Percentiles rank a stretch among this genome's conserved stretches.
Evolutionary conservation across 2,329 filamentous ascomycete genomes (phyloP).

Genomic region (Aspergillus glaucus): DNA sequence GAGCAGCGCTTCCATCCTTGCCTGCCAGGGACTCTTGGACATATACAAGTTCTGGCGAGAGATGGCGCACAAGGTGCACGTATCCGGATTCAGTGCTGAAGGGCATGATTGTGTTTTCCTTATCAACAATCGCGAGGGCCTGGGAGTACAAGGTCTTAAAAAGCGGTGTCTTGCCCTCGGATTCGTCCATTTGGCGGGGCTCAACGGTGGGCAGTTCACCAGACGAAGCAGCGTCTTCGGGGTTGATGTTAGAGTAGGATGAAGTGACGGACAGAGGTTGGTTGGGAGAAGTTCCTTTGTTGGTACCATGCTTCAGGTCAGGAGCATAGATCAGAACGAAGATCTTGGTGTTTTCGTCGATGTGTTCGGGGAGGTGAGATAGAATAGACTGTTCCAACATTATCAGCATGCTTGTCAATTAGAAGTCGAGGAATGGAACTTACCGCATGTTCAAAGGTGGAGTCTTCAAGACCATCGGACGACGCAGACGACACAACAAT

Average conservation of each 20-base stretch:
- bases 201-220: constrained; percentile 41
- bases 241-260: constrained; percentile 80
- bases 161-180: constrained; percentile 49
- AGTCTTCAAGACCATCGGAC: constrained; percentile 50
- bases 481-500: constrained; percentile 79
- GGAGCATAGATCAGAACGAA: constrained; percentile 90
- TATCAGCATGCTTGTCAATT: not conserved
- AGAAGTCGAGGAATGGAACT: constrained; percentile 29
- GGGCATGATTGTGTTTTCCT: constrained; percentile 78
- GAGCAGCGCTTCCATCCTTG: constrained; percentile 64
- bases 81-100: constrained; percentile 81
- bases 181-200: constrained; percentile 41
- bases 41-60: constrained; percentile 81
- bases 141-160: constrained; percentile 78
- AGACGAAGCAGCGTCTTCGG: constrained; percentile 53
- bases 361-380: constrained; percentile 75
- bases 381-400: constrained; percentile 63
- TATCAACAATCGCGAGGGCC: constrained; percentile 71
- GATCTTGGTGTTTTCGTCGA: constrained; percentile 67
- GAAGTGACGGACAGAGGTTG: constrained; percentile 62
- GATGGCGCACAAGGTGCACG: constrained; percentile 76
- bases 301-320: constrained; percentile 58
- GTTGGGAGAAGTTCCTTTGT: constrained; percentile 41
- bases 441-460: constrained; percentile 74
- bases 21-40: constrained; percentile 80